Conservation (phyloP, 2,329 filamentous ascomycete genomes). For the Botrytis pseudocinerea region DNA sequence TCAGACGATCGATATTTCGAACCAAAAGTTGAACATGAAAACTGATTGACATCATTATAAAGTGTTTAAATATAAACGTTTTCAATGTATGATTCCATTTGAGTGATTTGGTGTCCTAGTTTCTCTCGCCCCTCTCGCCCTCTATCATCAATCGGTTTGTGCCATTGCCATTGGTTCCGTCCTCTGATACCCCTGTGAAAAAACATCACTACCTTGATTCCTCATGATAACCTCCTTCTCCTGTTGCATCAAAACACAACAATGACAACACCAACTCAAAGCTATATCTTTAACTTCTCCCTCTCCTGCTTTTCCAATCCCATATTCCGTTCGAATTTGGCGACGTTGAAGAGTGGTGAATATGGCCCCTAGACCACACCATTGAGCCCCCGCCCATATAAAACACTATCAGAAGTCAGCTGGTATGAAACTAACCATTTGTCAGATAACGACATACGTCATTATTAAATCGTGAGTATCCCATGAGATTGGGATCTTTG, state of each 20-base stretch:
- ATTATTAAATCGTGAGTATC: constrained; percentile 33
- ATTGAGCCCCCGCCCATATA: constrained; percentile 19
- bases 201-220: constrained; percentile 4
- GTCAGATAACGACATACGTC: constrained; percentile 25
- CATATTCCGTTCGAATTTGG: constrained; percentile 31
- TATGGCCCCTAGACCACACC: constrained; percentile 28
- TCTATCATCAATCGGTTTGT: constrained; percentile 12
- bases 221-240: constrained; percentile 36
- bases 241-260: constrained; percentile 36
- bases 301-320: constrained; percentile 40
- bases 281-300: constrained; percentile 43
- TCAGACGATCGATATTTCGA: not conserved
- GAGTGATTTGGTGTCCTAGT: not conserved
- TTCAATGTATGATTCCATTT: not conserved
- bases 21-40: not conserved
- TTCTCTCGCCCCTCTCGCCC: not conserved
- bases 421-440: constrained; percentile 22
- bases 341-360: constrained; percentile 33
- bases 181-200: constrained; percentile 25
- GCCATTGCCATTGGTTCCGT: constrained; percentile 26
- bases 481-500: constrained; percentile 31
- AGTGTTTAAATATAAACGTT: not conserved
- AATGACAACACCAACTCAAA: constrained; percentile 42
- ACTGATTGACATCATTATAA: not conserved
- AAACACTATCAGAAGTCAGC: constrained; percentile 26